A percentile compares a stretch with the other conserved stretches of the same genome.
Evolutionary conservation across 441 rosid species (phyloP).

Genomic region (Cnidoscolus chayamansa): DNA sequence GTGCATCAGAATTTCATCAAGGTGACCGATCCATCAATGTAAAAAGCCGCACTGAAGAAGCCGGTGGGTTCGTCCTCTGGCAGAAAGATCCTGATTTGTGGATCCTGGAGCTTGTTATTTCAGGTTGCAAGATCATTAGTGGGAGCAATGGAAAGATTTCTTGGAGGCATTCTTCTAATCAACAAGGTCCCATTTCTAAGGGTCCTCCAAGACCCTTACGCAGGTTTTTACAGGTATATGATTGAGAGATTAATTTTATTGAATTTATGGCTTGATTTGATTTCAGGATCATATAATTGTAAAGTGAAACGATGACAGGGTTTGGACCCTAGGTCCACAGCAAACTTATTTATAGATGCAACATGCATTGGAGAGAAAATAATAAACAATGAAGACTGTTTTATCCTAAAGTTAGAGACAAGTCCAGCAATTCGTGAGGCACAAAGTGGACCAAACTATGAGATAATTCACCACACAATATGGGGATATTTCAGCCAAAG

Average conservation of each 20-base stretch:
- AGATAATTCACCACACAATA: constrained; percentile 81
- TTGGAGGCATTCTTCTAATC: constrained; percentile 82
- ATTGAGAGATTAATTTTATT: too few relatives aligned
- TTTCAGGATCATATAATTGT: too few relatives aligned
- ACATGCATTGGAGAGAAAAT: constrained; percentile 84
- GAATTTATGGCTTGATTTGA: too few relatives aligned
- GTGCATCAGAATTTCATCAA: constrained; percentile 68
- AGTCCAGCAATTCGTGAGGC: constrained; percentile 64
- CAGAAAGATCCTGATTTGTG: constrained; percentile 87
- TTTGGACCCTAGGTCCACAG: constrained; percentile 82
- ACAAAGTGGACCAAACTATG: constrained; percentile 69
- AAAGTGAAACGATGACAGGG: constrained; percentile 41
- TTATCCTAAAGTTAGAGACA: constrained; percentile 71
- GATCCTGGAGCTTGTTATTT: constrained; percentile 75
- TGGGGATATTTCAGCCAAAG: constrained; percentile 94
- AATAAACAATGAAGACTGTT: constrained; percentile 68
- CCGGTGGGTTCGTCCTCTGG: constrained; percentile 79
- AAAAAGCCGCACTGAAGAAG: constrained; percentile 47
- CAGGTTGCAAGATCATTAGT: constrained; percentile 74
- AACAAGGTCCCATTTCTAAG: constrained; percentile 47
- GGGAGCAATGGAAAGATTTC: constrained; percentile 78
- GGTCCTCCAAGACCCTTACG: constrained; percentile 86
- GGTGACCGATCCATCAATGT: constrained; percentile 38
- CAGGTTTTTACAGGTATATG: constrained; percentile 66
- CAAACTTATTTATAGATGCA: constrained; percentile 69